These are phyloP conservation scores for Agroathelia rolfsii DNA, from an alignment of 1,284 basidiomycete genomes.

Conservation along the genomic window DNA sequence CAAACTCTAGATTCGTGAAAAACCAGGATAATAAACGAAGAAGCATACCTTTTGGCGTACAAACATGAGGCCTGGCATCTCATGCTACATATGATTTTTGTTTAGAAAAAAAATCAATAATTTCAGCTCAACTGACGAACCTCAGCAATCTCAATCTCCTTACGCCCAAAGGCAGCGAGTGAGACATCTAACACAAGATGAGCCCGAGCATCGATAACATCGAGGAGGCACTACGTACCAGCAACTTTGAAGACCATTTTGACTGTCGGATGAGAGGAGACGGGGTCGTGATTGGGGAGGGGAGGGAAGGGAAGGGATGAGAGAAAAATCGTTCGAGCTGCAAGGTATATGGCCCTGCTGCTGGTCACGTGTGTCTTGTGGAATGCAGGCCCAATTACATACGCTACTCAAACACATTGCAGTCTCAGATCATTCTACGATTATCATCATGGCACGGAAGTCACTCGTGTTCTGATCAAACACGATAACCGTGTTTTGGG, in stretches of 20 bases:
- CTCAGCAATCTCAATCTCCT: conserved; percentile 98
- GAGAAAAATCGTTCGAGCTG: too few relatives aligned
- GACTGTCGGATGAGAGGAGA: conserved; percentile 16
- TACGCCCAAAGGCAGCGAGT: conserved; percentile 93
- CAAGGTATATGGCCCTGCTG: too few relatives aligned
- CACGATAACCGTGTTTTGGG: too few relatives aligned
- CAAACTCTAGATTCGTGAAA: conserved; percentile 1
- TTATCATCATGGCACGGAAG: too few relatives aligned
- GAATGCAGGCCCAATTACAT: too few relatives aligned
- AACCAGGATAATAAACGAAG: conserved; percentile 1
- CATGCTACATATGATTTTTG: conserved; percentile 42
- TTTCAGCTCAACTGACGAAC: conserved; percentile 23
- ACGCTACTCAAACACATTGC: too few relatives aligned
- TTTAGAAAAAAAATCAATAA: conserved; percentile 11
- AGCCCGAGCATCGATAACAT: background rate
- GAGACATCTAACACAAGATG: conserved; percentile 64
- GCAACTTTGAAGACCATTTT: conserved; percentile 80
- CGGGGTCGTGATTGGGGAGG: conserved; percentile 20
- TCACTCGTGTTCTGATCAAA: too few relatives aligned
- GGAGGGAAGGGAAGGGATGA: conserved; percentile 27
- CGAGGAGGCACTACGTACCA: conserved; percentile 34
- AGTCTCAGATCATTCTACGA: too few relatives aligned
- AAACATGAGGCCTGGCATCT: conserved; percentile 93
- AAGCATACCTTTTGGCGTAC: conserved; percentile 66
- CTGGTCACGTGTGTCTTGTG: too few relatives aligned